Evolutionary conservation across 768 basidiomycete genomes (phyloP), one percentile per base, ranked within the genome.

Genomic region (Solioccasus polychromus): DNA sequence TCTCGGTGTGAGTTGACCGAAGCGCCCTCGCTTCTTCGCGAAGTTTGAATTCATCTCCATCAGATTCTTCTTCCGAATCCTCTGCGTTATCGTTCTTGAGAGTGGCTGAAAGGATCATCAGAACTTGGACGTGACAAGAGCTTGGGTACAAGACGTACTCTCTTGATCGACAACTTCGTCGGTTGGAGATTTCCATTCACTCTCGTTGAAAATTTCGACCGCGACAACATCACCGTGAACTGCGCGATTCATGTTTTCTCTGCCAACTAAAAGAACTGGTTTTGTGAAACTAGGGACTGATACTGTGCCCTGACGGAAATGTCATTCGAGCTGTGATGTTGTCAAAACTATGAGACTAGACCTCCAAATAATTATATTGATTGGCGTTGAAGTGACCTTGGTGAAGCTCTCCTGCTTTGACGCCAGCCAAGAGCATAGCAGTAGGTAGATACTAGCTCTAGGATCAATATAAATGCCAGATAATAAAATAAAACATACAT

Each of bases 361-460:
- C 90, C 76, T 97, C 95, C 12, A 97, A 75, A 57, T 94, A 98
- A 63, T 99, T 98, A 68, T 93, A 99, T 53, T 84, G 84, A 55
- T 90, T 96, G 3, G 93, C 91, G 59, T 88, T 92, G 70, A 95
- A 99, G 61, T 94, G 85, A 0, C 96, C 96, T 69, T 97, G 92
- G 58, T 92, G 80, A 4, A 94, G 76, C 32, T 84, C 72, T 2
- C 90, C 91, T 4, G 80, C 78, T 63, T 93, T 94, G 45, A 97
- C 75, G 2, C 92, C 94, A 9, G 92, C 89, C 30, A 81, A 59
- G 8, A 97, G 66, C 0, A 79, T 81, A 0, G 83, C 74, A 8
- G 77, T 73, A 1, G 92, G 74, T 14, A 96, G 71, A 62, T 98
- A 94, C 92, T 98, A 41, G 5, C 38, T 8, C 11, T 22, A 26